Base-by-base conservation (phyloP, 768 basidiomycete genomes). In the Kwoniella sp. region DNA sequence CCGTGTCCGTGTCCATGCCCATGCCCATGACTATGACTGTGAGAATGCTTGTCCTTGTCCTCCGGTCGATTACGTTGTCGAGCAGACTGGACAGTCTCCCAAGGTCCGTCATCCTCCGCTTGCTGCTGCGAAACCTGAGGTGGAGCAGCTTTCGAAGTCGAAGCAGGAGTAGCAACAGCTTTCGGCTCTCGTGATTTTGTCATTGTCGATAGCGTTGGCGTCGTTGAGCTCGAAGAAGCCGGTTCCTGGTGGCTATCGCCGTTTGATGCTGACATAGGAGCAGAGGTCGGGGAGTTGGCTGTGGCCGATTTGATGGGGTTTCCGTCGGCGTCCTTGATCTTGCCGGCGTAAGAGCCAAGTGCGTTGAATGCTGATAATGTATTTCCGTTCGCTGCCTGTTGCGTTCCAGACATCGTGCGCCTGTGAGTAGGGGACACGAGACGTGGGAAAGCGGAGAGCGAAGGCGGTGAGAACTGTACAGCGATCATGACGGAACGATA, bases 331-430 rank as follows among this genome's bases (percentile, higher is more conserved):
- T 71, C 70, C 61, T 71, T 68, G 57, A 72, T 77, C 9, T 72
- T 50, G 56, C 74, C 75, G 60, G 75, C 75, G 55, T 74, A 77
- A 4, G 75, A 76, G 13, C 73, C 75, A 26, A 77, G 72, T 13
- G 75, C 73, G 51, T 73, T 72, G 70, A 77, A 77, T 8, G 73
- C 73, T 29, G 73, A 74, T 23, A 45, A 29, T 47, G 58, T 57
- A 47, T 63, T 53, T 26, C 60, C 52, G 30, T 55, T 34, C 20
- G 54, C 23, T n/a, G 50, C 37, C 23, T 55, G 52, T 17, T 55
- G 59, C 20, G 65, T 45, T 11, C 38, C 29, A 28, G 66, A 58
- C 66, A 68, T 68, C 2, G 9, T 41, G 41, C 26, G 38, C 15
- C 25, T 11, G 20, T 38, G 56, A 30, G 17, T 47, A 23, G 65